These are phyloP conservation scores for Hordeum marinum DNA, from an alignment of 176 grass and related monocot species.

Conservation along the genomic window DNA sequence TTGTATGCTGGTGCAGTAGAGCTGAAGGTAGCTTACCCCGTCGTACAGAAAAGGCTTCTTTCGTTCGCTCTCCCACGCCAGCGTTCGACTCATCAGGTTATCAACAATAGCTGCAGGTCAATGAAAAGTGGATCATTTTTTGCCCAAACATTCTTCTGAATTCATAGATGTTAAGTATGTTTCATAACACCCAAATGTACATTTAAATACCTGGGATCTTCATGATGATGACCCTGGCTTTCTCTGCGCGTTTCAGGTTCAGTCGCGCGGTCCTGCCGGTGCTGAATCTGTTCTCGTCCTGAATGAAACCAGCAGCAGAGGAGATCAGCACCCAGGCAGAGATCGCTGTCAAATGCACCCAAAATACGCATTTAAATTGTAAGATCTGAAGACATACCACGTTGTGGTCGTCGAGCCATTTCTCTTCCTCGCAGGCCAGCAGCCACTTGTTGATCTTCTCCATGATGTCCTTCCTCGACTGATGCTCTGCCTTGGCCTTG, in stretches of 20 bases:
- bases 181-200: not conserved
- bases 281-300: constrained; percentile 61
- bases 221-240: constrained; percentile 43
- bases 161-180: not conserved
- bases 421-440: constrained; percentile 57
- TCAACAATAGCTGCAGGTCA: constrained; percentile 39
- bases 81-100: constrained; percentile 47
- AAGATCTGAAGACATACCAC: constrained; percentile 1
- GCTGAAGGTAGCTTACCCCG: constrained; percentile 23
- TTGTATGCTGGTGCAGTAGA: not conserved
- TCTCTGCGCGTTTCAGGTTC: constrained; percentile 66
- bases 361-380: not conserved
- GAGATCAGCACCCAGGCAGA: not conserved
- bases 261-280: constrained; percentile 49
- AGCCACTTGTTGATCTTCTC: constrained; percentile 72
- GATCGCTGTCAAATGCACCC: not conserved
- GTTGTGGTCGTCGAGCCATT: constrained; percentile 51
- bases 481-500: constrained; percentile 37
- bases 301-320: not conserved
- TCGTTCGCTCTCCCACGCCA: constrained; percentile 55
- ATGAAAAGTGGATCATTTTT: not conserved
- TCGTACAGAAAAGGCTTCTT: constrained; percentile 63
- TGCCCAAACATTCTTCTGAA: not conserved
- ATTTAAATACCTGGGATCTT: constrained; percentile 46
- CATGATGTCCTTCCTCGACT: constrained; percentile 62